Conservation (phyloP, 108 stramenopile species). For the Seminavis robusta region DNA sequence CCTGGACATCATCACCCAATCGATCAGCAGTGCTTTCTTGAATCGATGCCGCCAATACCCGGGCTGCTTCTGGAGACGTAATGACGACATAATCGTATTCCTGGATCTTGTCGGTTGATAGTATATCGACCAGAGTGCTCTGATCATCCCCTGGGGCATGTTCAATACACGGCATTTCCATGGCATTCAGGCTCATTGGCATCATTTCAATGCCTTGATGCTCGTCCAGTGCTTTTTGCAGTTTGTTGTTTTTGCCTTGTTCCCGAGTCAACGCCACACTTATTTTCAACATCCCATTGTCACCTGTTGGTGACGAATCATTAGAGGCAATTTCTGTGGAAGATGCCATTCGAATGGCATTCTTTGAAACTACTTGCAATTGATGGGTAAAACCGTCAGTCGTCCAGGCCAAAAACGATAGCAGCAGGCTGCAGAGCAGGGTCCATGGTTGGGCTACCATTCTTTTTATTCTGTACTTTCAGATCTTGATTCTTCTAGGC, state of each 20-base stretch:
- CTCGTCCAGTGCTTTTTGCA: constrained; percentile 34
- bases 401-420: too few species aligned
- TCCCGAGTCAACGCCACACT: constrained; percentile 81
- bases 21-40: constrained; percentile 47
- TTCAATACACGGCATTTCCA: constrained; percentile 74
- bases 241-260: constrained; percentile 70
- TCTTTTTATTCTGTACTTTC: too few species aligned
- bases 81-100: constrained; percentile 59
- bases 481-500: too few species aligned
- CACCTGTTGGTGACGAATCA: too few species aligned
- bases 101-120: constrained; percentile 19
- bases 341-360: too few species aligned
- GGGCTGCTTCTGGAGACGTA: constrained; percentile 79
- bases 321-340: too few species aligned
- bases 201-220: constrained; percentile 5
- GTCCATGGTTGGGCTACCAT: too few species aligned
- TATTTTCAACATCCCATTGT: too few species aligned
- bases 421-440: too few species aligned
- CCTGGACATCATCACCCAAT: constrained; percentile 32
- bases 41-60: constrained; percentile 61
- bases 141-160: constrained; percentile 68
- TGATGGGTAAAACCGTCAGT: too few species aligned
- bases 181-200: constrained; percentile 24
- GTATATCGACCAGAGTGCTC: constrained; percentile 29
- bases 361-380: too few species aligned